Evolutionary conservation across 139 green algal genomes (phyloP).

Genomic region (Picochlorum costavermella): DNA sequence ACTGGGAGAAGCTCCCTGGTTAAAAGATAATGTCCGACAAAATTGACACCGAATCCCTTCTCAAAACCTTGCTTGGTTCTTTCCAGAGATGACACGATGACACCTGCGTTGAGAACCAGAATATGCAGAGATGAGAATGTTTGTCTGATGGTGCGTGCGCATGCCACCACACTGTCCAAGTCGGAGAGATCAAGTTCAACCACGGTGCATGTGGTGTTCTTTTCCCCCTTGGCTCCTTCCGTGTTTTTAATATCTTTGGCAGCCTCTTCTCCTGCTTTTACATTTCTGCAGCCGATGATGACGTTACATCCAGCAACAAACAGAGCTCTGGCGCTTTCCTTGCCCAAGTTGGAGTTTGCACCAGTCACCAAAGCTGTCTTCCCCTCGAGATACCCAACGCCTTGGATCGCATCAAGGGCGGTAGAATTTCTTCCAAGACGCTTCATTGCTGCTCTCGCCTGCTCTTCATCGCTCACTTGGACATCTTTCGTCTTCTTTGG

Average conservation of each 20-base stretch:
- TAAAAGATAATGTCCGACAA: slow-evolving; percentile 56
- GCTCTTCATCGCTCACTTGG: too few species aligned
- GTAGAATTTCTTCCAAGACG: too few species aligned
- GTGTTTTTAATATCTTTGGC: slow-evolving; percentile 7
- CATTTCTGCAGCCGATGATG: slow-evolving; percentile 13
- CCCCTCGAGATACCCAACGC: background rate
- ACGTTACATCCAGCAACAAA: slow-evolving; percentile 13
- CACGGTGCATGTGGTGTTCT: slow-evolving; percentile 18
- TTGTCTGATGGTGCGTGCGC: slow-evolving; percentile 35
- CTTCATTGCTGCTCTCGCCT: too few species aligned
- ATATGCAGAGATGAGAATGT: slow-evolving; percentile 44
- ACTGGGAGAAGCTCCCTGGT: slow-evolving; percentile 51
- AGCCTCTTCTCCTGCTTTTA: slow-evolving; percentile 7
- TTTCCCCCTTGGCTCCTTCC: background rate
- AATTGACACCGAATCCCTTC: slow-evolving; percentile 38
- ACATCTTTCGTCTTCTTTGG: too few species aligned
- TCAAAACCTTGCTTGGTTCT: slow-evolving; percentile 67
- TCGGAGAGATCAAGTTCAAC: slow-evolving; percentile 51
- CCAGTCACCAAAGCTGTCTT: slow-evolving; percentile 2
- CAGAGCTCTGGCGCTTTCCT: slow-evolving; percentile 18
- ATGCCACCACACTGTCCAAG: slow-evolving; percentile 38
- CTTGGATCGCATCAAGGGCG: too few species aligned
- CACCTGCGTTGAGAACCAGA: slow-evolving; percentile 66
- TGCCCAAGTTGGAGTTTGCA: slow-evolving; percentile 38
- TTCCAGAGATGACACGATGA: slow-evolving; percentile 60